A percentile compares a stretch with the other conserved stretches of the same genome.
phyloP scores from a whole-genome alignment of 2,329 filamentous ascomycete genomes.

The Aspergillus clavatus region DNA sequence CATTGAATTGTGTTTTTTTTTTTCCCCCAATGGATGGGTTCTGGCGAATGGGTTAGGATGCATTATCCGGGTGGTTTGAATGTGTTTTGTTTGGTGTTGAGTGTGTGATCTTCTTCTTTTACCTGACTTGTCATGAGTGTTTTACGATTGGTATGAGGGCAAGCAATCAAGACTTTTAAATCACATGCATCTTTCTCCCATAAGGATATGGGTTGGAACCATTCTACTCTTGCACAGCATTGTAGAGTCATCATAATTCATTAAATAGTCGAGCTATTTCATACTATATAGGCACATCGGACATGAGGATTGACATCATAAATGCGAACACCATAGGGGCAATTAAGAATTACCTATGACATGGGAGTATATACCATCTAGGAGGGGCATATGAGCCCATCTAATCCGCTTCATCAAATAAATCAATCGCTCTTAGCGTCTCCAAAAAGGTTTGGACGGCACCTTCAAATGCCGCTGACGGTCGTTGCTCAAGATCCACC shows the following conservation, averaged over 20 bases:
- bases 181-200: too few species aligned
- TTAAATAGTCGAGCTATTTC: too few species aligned
- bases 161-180: too few species aligned
- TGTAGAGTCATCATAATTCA: too few species aligned
- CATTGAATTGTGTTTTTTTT: not conserved
- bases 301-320: too few species aligned
- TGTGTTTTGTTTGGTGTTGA: not conserved
- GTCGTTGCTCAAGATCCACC: slow-evolving; percentile 16
- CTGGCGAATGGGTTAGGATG: not conserved
- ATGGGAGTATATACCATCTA: not conserved
- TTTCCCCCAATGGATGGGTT: not conserved
- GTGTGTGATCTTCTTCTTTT: not conserved
- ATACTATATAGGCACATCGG: too few species aligned
- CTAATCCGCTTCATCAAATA: slow-evolving; percentile 7
- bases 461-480: slow-evolving; percentile 19
- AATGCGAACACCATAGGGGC: too few species aligned
- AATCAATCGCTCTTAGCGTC: slow-evolving; percentile 8
- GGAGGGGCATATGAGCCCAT: too few species aligned
- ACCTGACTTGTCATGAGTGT: not conserved
- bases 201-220: not conserved
- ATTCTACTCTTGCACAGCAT: not conserved
- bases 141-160: too few species aligned
- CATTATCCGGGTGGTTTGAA: not conserved
- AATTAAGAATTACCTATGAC: too few species aligned
- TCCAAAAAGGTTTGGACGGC: slow-evolving; percentile 14